phyloP scores from a whole-genome alignment of 2,329 filamentous ascomycete genomes.

The Colletotrichum falcatum region DNA sequence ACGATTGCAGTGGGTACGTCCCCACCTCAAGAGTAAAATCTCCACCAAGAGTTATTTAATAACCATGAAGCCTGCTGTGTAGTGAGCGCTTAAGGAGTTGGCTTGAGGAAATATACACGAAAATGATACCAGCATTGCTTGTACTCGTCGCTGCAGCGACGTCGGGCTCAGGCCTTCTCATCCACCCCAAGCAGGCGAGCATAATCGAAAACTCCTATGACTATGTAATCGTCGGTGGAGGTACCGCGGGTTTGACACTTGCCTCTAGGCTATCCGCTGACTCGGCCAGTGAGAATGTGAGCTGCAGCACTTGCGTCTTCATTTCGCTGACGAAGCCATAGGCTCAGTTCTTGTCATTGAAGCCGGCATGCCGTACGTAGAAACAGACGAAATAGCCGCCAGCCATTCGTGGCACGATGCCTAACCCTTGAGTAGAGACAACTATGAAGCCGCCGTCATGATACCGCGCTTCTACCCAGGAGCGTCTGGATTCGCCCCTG shows the following conservation, averaged over 20 bases:
- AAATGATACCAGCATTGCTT: background rate
- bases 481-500: conserved; percentile 42
- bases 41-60: too few relatives aligned
- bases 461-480: conserved; percentile 30
- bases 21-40: background rate
- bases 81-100: background rate
- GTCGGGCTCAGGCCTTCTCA: background rate
- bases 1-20: too few relatives aligned
- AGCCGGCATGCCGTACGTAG: conserved; percentile 39
- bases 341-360: conserved; percentile 41
- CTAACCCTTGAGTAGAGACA: conserved; percentile 15
- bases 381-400: too few relatives aligned
- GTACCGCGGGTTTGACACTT: conserved; percentile 50
- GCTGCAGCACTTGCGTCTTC: background rate
- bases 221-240: conserved; percentile 50
- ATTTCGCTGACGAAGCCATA: background rate
- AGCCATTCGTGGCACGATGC: background rate
- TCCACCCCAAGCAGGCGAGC: background rate
- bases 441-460: conserved; percentile 33
- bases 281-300: background rate
- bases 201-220: conserved; percentile 41
- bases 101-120: background rate
- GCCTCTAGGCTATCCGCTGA: conserved; percentile 46
- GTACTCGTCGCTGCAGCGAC: background rate
- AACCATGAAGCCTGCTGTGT: fast-evolving